Base-by-base conservation (phyloP, 2,329 filamentous ascomycete species). In the Monilinia aucupariae region DNA sequence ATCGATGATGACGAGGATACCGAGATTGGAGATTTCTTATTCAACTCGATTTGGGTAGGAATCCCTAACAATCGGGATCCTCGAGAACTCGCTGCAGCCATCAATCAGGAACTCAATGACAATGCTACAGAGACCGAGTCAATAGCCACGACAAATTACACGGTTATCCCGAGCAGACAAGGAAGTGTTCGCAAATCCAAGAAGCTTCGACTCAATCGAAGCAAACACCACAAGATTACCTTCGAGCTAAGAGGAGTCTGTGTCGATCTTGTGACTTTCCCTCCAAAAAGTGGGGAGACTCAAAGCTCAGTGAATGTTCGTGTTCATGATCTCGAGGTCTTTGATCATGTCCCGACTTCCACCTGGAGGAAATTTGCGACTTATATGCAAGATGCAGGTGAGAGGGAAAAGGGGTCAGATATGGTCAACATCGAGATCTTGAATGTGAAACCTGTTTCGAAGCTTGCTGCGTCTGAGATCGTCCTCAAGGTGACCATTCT, bases 281-380 rank as follows among this genome's bases (percentile, higher is more conserved):
- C 92, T 9, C 85, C 89, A 0, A 84, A 81, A 4, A 85, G 84
- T 22, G 89, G 87, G 1, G 92, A 97, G 74, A 94, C 91, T 0
- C 85, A 96, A 72, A 96, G 87, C 74, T 96, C 92, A 25, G 79
- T 97, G 45, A 91, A 97, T 74, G 79, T 97, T 41, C 86, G 91
- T 10, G 81, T 99, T 13, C 83, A 85, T 47, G 88, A 94, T 64
- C 80, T 99, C 15, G 92, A 96, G 69, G 87, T 99, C 20, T 96
- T 94, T 66, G 94, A 99, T 74, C 91, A 97, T 72, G 84, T 99
- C 2, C 91, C 92, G 1, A 93, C 91, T 0, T 99, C 94, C 4
- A 97, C 93, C 0, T 99, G 96, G 96, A 96, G 90, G 75, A 99
- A 97, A 74, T 99, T 99, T 76, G 87, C 91, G 17, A 97, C 93